phyloP scores from a whole-genome alignment of 1,139 yeast species.

The Hemisphaericaspora xylanilytica region DNA sequence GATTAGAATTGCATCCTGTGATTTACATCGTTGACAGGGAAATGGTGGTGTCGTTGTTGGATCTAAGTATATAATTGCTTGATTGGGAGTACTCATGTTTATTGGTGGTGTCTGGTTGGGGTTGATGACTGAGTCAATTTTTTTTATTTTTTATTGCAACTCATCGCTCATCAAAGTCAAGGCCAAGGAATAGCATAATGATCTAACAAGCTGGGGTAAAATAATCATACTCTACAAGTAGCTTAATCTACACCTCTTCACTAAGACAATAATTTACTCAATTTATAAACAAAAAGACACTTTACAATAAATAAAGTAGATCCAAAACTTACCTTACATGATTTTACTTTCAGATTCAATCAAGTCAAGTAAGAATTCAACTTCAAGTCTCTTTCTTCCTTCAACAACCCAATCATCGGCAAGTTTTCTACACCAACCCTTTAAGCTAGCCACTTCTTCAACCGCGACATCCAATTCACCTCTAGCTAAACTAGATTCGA shows the following conservation, averaged over 20 bases:
- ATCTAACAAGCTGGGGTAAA: neutral
- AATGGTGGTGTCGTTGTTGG: constrained; percentile 3
- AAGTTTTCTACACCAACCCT: constrained; percentile 90
- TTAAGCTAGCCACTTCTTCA: constrained; percentile 83
- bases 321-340: constrained; percentile 18
- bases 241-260: too few relatives aligned
- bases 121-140: neutral
- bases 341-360: constrained; percentile 57
- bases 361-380: constrained; percentile 71
- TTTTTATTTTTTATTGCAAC: neutral
- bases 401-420: constrained; percentile 90
- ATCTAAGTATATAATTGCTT: constrained; percentile 21
- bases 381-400: constrained; percentile 85
- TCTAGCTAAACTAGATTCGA: constrained; percentile 69
- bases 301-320: neutral
- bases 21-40: constrained; percentile 52
- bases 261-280: neutral
- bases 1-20: constrained; percentile 41
- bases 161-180: neutral
- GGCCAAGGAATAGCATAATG: neutral
- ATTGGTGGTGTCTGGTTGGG: neutral
- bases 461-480: constrained; percentile 86
- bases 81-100: constrained; percentile 1
- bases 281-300: neutral
- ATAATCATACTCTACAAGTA: neutral